Base-by-base conservation (phyloP, 2,329 filamentous ascomycete species). In the Arthrobotrys sinensis region DNA sequence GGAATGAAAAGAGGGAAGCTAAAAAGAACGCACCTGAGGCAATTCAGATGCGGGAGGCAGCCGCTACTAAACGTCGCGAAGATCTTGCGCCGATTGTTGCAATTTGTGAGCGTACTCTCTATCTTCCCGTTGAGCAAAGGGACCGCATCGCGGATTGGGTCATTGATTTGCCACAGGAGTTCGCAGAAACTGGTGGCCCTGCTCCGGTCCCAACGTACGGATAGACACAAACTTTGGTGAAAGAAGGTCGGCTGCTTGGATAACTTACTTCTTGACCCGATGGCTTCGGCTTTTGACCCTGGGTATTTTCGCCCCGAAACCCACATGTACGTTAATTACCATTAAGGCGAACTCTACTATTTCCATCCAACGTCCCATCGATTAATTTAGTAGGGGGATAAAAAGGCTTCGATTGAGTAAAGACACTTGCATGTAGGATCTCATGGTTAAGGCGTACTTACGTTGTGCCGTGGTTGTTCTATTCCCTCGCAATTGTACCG, bases 71-170 rank as follows among this genome's bases (percentile, higher is more conserved):
- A 36, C 67, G 55, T 10, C n/a, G 16, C 40, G 24, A 19, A 19
- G 34, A 43, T 10, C 19, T 4, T 11, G 46, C 36, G 0, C 21
- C 28, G 0, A 40, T 36, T 16, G 5, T n/a, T 16, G 28, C 63
- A 16, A 40, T 36, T 36, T 16, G 34, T 11, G 24, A 57, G 32
- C 14, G 69, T 16, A 52, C 46, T 8, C 5, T 40, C 2, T 73
- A 24, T 14, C 62, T 66, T 28, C 32, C 34, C 3, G 8, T 24
- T 21, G 32, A 40, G 10, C 10, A 66, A 21, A 65, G 69, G 16
- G 50, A 73, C 21, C 5, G 14, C 3, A 40, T 62, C 28, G 68
- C 36, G 5, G 7, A 45, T 11, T 72, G 68, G 68, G 38, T 65
- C 14, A 5, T 62, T 32, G 14, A 8, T 6, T 32, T 65, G 46